A percentile compares a stretch with the other conserved stretches of the same genome.
Evolutionary conservation across 345 rosid genomes (phyloP).

Genomic region (Eucalyptus albens): DNA sequence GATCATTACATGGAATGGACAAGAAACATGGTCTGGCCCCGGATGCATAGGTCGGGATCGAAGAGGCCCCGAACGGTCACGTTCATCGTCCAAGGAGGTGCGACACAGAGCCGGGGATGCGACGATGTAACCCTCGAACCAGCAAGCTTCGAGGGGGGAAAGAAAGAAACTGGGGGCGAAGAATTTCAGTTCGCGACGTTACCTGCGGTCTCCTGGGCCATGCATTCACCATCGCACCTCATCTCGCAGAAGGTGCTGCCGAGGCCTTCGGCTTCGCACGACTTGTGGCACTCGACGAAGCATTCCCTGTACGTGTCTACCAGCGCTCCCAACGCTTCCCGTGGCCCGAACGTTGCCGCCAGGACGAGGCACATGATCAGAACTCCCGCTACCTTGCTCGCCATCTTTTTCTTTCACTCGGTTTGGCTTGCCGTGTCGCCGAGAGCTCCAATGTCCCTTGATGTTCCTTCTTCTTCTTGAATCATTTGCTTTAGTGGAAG

Average conservation of each 20-base stretch:
- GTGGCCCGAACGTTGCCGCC: background rate
- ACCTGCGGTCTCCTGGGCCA: conserved; percentile 2
- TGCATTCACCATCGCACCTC: conserved; percentile 26
- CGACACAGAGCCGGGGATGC: background rate
- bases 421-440: background rate
- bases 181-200: background rate
- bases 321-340: background rate
- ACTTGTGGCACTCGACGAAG: background rate
- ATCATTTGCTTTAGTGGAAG: background rate
- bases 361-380: conserved; percentile 11
- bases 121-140: background rate
- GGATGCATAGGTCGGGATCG: background rate
- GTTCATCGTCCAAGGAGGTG: background rate
- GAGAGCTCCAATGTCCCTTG: background rate
- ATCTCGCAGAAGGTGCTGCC: conserved; percentile 15
- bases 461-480: background rate
- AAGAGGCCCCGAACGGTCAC: background rate
- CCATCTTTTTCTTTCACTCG: background rate
- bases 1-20: background rate
- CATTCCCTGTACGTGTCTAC: background rate
- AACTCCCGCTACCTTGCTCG: conserved; percentile 1
- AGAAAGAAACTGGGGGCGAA: background rate
- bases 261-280: background rate
- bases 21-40: background rate
- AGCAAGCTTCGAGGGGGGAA: background rate